Percentiles rank a stretch among this genome's conserved stretches.
phyloP scores from a whole-genome alignment of 139 green algal genomes.

The Coelastrella sp. region DNA sequence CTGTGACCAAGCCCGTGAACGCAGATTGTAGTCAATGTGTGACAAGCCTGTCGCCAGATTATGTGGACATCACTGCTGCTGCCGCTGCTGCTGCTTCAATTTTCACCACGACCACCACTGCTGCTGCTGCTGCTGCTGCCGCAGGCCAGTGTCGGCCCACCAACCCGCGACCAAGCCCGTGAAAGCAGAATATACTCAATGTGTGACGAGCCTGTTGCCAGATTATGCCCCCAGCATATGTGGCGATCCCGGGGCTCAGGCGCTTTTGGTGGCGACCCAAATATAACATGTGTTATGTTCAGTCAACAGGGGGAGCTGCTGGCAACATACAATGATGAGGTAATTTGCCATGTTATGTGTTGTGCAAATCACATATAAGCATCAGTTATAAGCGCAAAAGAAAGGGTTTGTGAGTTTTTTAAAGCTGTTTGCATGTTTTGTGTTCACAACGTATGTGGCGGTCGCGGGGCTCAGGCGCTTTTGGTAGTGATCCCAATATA shows the following conservation, averaged over 20 bases:
- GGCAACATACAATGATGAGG: conserved; percentile 79
- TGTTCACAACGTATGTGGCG: neutral
- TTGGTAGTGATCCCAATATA: conserved; percentile 38
- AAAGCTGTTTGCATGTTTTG: neutral
- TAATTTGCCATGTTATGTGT: neutral
- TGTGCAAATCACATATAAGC: too few species aligned
- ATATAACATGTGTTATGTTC: conserved; percentile 60
- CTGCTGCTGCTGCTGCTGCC: conserved; percentile 6
- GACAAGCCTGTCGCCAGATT: too few species aligned
- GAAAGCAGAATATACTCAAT: neutral
- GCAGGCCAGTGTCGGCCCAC: neutral
- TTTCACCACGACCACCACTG: neutral
- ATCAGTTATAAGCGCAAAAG: too few species aligned
- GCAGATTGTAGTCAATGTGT: too few species aligned
- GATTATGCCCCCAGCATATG: conserved; percentile 52
- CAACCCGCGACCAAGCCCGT: neutral
- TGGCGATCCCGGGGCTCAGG: neutral
- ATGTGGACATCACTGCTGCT: neutral
- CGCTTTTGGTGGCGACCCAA: neutral
- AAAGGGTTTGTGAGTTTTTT: too few species aligned
- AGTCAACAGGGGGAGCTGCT: conserved; percentile 67
- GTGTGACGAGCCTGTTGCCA: conserved; percentile 35
- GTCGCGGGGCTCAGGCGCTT: neutral
- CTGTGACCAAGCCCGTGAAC: too few species aligned
- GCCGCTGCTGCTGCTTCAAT: neutral